These are phyloP conservation scores for Aspergillus avenaceus DNA, from an alignment of 495 filamentous ascomycete species.

Conservation along the genomic window DNA sequence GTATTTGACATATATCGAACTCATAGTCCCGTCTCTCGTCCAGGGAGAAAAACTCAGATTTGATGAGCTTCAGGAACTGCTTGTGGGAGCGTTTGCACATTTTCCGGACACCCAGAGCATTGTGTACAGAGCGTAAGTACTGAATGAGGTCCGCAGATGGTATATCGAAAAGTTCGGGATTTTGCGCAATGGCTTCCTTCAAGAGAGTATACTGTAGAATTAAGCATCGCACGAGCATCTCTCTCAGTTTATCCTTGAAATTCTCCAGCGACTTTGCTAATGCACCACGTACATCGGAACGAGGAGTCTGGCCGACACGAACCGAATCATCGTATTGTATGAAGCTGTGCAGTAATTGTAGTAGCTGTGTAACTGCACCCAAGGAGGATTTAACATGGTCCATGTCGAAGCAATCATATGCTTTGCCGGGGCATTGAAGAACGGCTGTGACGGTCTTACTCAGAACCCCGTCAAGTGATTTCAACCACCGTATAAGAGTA, in stretches of 20 bases:
- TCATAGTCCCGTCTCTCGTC: constrained; percentile 65
- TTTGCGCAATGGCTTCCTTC: constrained; percentile 69
- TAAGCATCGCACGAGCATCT: constrained; percentile 89
- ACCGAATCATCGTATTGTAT: constrained; percentile 79
- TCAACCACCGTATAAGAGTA: constrained; percentile 68
- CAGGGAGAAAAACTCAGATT: constrained; percentile 67
- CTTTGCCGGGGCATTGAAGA: constrained; percentile 59
- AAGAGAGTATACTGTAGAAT: constrained; percentile 71
- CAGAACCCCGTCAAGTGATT: constrained; percentile 70
- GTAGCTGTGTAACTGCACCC: constrained; percentile 60
- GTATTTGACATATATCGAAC: constrained; percentile 74
- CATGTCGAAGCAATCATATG: constrained; percentile 81
- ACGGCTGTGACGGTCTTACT: constrained; percentile 59
- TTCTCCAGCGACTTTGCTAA: constrained; percentile 44
- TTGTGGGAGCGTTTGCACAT: constrained; percentile 83
- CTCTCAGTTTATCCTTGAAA: constrained; percentile 70
- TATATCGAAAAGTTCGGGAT: constrained; percentile 54
- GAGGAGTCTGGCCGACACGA: constrained; percentile 60
- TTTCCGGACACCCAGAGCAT: constrained; percentile 78
- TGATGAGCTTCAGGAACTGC: constrained; percentile 83
- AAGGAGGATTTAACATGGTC: constrained; percentile 68
- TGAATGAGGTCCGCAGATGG: constrained; percentile 67
- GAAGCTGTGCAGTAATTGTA: constrained; percentile 70
- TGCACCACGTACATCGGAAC: constrained; percentile 34
- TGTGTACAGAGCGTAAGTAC: constrained; percentile 73